Percentiles rank a stretch among this genome's conserved stretches.
Evolutionary conservation across 495 filamentous ascomycete species (phyloP).

Genomic region (Penicillium maclennaniae): DNA sequence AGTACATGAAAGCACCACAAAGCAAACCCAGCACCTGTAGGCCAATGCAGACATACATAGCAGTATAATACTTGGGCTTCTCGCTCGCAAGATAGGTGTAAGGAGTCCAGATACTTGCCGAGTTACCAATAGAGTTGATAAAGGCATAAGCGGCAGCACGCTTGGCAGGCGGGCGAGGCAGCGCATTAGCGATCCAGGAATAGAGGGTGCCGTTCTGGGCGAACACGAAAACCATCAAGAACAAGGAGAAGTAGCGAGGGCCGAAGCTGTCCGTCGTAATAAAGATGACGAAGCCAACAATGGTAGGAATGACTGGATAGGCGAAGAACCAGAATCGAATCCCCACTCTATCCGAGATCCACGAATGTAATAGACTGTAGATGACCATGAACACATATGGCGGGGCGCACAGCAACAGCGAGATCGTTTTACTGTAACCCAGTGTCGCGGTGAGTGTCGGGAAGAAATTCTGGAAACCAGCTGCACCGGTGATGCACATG

Average conservation of each 20-base stretch:
- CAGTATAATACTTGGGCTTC: slow-evolving; percentile 38
- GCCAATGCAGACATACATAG: slow-evolving; percentile 46
- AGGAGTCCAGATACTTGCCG: slow-evolving; percentile 53
- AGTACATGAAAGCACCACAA: slow-evolving; percentile 39
- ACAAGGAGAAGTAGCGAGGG: slow-evolving; percentile 50
- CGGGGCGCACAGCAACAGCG: slow-evolving; percentile 49
- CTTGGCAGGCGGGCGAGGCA: slow-evolving; percentile 52
- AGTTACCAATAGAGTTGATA: slow-evolving; percentile 53
- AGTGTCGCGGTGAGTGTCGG: slow-evolving; percentile 46
- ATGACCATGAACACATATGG: slow-evolving; percentile 55
- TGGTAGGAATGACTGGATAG: slow-evolving; percentile 48
- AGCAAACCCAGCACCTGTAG: slow-evolving; percentile 39
- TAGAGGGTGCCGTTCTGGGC: slow-evolving; percentile 51
- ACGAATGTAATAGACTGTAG: slow-evolving; percentile 44
- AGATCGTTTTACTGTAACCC: slow-evolving; percentile 36
- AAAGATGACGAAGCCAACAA: slow-evolving; percentile 49
- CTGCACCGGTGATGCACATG: slow-evolving; percentile 49
- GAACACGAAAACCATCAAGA: slow-evolving; percentile 54
- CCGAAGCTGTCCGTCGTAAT: slow-evolving; percentile 47
- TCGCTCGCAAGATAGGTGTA: slow-evolving; percentile 44
- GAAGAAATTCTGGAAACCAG: slow-evolving; percentile 56
- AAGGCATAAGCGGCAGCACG: slow-evolving; percentile 53
- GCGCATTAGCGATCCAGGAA: slow-evolving; percentile 52
- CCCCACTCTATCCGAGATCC: slow-evolving; percentile 41
- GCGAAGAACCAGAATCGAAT: slow-evolving; percentile 52